Evolutionary conservation across 1,139 yeast genomes (phyloP).

Genomic region (Schizosaccharomyces versatilis): DNA sequence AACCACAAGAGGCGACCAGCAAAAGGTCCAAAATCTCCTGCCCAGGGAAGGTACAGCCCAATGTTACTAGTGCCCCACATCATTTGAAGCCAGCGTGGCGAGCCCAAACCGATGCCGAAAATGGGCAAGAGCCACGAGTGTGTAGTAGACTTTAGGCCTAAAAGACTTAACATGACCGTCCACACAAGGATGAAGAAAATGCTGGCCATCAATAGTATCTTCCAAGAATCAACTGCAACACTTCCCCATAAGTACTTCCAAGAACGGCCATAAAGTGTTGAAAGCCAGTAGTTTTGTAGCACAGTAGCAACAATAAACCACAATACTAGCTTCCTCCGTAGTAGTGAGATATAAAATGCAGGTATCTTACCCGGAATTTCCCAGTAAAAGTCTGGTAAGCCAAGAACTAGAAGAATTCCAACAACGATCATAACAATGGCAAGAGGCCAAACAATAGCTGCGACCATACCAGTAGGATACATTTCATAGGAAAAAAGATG

Average conservation of each 20-base stretch:
- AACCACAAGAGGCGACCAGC: slow-evolving; percentile 10
- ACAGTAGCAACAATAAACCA: slow-evolving; percentile 9
- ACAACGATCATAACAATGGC: slow-evolving; percentile 1
- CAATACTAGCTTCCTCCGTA: slow-evolving; percentile 7
- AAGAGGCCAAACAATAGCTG: slow-evolving; percentile 5
- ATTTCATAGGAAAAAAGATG: slow-evolving; percentile 1
- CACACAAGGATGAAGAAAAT: slow-evolving; percentile 6
- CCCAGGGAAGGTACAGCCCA: slow-evolving; percentile 11
- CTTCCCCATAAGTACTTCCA: slow-evolving; percentile 9
- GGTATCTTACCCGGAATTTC: slow-evolving; percentile 8
- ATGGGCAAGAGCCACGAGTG: slow-evolving; percentile 11
- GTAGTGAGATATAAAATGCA: slow-evolving; percentile 6
- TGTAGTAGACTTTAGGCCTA: slow-evolving; percentile 5
- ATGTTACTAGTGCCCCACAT: slow-evolving; percentile 9
- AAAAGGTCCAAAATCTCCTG: slow-evolving; percentile 9
- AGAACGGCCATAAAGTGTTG: slow-evolving; percentile 6
- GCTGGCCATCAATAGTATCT: slow-evolving; percentile 2
- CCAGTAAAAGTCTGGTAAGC: slow-evolving; percentile 8
- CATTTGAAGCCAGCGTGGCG: slow-evolving; percentile 10
- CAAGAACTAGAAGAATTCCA: slow-evolving; percentile 5
- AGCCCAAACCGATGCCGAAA: slow-evolving; percentile 10
- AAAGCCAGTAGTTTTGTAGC: slow-evolving; percentile 7
- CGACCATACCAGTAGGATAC: slow-evolving; percentile 4
- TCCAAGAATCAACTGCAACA: slow-evolving; percentile 3
- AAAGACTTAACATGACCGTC: slow-evolving; percentile 3